Base-by-base conservation (phyloP, 1,139 yeast genomes). In the Kluyveromyces marxianus region DNA sequence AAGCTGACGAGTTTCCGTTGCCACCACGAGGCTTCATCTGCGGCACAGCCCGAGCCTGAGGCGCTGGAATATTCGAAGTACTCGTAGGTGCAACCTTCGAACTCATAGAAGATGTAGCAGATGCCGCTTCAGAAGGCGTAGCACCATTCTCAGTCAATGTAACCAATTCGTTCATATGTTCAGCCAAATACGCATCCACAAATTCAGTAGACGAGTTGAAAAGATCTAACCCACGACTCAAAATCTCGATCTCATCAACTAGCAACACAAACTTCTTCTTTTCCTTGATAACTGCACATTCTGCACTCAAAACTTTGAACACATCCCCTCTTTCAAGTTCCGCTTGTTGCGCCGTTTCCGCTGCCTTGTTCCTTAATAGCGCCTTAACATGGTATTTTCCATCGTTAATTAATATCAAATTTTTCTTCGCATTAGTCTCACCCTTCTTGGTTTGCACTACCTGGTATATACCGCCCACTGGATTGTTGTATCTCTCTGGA, bases 301-400 rank as follows among this genome's bases (percentile, higher is more conserved):
- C 67, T 8, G 59, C 65, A 32, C 52, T 55, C 35, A 56, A 44
- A 14, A 62, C 59, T 34, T 56, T 56, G 40, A 63, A 59, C 26
- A 67, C 57, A 46, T 68, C 71, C 25, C 69, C 67, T 47, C 66
- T 66, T 66, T 72, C 66, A 56, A 80, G 49, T 10, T 77, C 75
- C 52, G 74, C 66, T 39, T 69, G 62, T 49, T 73, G 76, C 47
- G 79, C 73, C 53, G 75, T 71, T 4, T 72, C 69, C 46, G 76
- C 75, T 52, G 79, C 75, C 37, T 71, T 72, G 44, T 82, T 81
- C 56, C 82, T 82, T 54, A 83, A 71, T 44, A 83, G 74, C 1
- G 85, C 86, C 56, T 83, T 86, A 48, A 80, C 71, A 37, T 74
- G 70, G 60, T 73, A 79, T 25, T 66, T 67, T 27, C 92, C 90